Percentiles rank a stretch among this genome's conserved stretches.
Evolutionary conservation across 169 alveolate species (phyloP).

Genomic region (Plasmodium adleri): DNA sequence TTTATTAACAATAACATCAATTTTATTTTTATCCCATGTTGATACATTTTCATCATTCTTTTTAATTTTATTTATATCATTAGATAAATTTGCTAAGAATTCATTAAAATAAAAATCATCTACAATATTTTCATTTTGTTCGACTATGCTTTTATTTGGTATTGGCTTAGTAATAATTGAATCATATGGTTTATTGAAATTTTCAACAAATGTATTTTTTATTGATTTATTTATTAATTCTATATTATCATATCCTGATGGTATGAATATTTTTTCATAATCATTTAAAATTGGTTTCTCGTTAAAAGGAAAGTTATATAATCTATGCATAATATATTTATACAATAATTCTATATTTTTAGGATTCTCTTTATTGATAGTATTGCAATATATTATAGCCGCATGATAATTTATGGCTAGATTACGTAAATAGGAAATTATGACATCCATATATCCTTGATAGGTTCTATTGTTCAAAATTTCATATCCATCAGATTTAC

Average conservation of each 20-base stretch:
- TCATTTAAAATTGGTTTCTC: slow-evolving; percentile 50
- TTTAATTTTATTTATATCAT: slow-evolving; percentile 3
- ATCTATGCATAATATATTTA: slow-evolving; percentile 55
- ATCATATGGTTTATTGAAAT: slow-evolving; percentile 69
- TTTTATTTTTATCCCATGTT: slow-evolving; percentile 11
- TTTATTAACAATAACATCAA: slow-evolving; percentile 11
- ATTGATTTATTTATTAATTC: slow-evolving; percentile 52
- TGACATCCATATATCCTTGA: slow-evolving; percentile 68
- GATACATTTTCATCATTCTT: not conserved
- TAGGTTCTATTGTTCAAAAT: slow-evolving; percentile 69
- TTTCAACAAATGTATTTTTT: slow-evolving; percentile 51
- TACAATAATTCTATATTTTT: slow-evolving; percentile 47
- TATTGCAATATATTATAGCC: slow-evolving; percentile 58
- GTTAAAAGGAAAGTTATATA: slow-evolving; percentile 40
- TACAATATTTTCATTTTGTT: slow-evolving; percentile 56
- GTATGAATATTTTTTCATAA: slow-evolving; percentile 61
- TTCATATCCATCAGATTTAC: slow-evolving; percentile 75
- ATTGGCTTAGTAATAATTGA: slow-evolving; percentile 62
- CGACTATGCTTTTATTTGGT: slow-evolving; percentile 68
- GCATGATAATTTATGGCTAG: slow-evolving; percentile 58
- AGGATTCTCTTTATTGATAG: slow-evolving; percentile 39
- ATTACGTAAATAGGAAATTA: slow-evolving; percentile 41
- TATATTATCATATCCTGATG: slow-evolving; percentile 67
- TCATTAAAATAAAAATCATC: slow-evolving; percentile 44
- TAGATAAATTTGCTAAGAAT: slow-evolving; percentile 21